Percentiles rank a stretch among this genome's conserved stretches.
Conservation (phyloP, 441 rosid genomes). For the Syzygium malaccense region DNA sequence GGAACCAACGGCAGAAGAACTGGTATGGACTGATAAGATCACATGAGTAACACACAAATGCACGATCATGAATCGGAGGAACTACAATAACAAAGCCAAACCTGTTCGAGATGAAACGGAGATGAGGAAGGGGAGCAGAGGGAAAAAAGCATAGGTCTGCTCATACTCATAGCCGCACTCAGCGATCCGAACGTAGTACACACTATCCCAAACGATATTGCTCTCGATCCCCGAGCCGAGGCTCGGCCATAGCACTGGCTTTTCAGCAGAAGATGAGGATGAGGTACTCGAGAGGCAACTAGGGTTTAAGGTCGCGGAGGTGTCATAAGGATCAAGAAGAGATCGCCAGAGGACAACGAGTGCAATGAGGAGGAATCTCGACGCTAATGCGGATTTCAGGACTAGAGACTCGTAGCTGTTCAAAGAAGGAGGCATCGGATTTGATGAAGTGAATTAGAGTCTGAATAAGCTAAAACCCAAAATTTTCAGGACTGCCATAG, state of each 20-base stretch:
- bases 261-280: constrained; percentile 5
- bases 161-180: constrained; percentile 92
- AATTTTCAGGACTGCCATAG: background rate
- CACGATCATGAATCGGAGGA: background rate
- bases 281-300: constrained; percentile 32
- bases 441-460: background rate
- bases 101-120: constrained; percentile 56
- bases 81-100: constrained; percentile 2
- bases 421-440: constrained; percentile 2
- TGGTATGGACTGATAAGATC: constrained; percentile 12
- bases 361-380: constrained; percentile 45
- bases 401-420: constrained; percentile 16
- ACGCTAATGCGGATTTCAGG: constrained; percentile 49
- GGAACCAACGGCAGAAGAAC: constrained; percentile 71
- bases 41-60: background rate
- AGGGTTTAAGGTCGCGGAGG: constrained; percentile 64
- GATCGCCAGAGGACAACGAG: constrained; percentile 61
- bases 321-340: constrained; percentile 67
- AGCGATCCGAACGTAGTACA: constrained; percentile 67
- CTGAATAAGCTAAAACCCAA: background rate
- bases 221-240: constrained; percentile 42
- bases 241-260: constrained; percentile 14
- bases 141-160: constrained; percentile 83
- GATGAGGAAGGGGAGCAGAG: constrained; percentile 69
- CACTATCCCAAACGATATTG: constrained; percentile 86